Percentiles rank a stretch among this genome's conserved stretches.
phyloP scores from a whole-genome alignment of 1,284 basidiomycete species.

The Trametes sp. region DNA sequence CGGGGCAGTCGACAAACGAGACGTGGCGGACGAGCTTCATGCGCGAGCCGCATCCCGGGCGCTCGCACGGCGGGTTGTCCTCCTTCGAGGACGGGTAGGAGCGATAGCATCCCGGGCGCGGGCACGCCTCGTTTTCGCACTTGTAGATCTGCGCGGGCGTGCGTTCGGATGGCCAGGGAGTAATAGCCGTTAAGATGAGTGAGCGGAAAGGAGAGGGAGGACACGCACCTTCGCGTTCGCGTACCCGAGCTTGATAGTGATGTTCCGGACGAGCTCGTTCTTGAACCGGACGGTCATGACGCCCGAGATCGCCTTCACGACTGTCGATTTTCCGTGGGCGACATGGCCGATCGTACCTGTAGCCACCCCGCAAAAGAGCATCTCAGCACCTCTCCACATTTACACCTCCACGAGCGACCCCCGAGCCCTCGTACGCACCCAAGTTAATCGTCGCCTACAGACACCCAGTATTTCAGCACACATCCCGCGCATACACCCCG shows the following conservation, averaged over 20 bases:
- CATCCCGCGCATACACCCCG: not conserved
- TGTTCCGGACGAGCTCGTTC: constrained; percentile 98
- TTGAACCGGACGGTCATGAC: constrained; percentile 99
- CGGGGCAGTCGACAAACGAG: constrained; percentile 97
- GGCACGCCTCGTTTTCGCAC: constrained; percentile 93
- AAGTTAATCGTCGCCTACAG: constrained; percentile 84
- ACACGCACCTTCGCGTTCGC: constrained; percentile 91
- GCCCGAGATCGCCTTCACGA: constrained; percentile 99
- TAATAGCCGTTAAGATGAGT: not conserved
- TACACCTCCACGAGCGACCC: not conserved
- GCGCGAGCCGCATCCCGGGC: constrained; percentile 87
- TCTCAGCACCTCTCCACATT: constrained; percentile 23
- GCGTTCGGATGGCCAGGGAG: not conserved
- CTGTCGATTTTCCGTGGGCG: constrained; percentile 98
- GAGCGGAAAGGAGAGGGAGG: not conserved
- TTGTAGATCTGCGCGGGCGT: constrained; percentile 89
- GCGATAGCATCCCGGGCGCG: constrained; percentile 92
- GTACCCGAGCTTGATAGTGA: constrained; percentile 99
- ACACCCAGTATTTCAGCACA: constrained; percentile 12
- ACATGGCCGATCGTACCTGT: constrained; percentile 95
- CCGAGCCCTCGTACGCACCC: constrained; percentile 53
- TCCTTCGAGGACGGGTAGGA: constrained; percentile 96
- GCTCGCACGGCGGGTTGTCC: constrained; percentile 91
- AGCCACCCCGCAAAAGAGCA: constrained; percentile 5
- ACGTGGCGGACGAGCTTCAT: constrained; percentile 96